phyloP scores from a whole-genome alignment of 441 rosid species.

The Syzygium syzygioides region DNA sequence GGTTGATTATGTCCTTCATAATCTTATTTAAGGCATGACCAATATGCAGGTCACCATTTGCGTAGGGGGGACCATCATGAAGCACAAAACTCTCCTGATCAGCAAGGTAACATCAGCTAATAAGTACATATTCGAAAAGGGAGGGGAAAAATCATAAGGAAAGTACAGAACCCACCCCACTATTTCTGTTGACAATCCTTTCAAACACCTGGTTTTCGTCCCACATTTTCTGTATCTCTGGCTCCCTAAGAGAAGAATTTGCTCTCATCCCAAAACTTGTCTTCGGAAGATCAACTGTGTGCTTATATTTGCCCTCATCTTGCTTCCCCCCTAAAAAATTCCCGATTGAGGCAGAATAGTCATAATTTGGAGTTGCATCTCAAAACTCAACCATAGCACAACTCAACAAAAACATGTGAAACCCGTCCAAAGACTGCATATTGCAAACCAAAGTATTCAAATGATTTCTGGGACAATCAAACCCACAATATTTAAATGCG shows the following conservation, averaged over 20 bases:
- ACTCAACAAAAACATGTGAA: not conserved
- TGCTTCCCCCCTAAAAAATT: slow-evolving; percentile 58
- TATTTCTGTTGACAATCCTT: slow-evolving; percentile 64
- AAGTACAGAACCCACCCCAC: slow-evolving; percentile 53
- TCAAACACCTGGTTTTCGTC: slow-evolving; percentile 80
- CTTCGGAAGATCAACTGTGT: slow-evolving; percentile 86
- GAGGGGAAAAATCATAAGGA: not conserved
- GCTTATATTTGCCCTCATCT: slow-evolving; percentile 89
- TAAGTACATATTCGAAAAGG: slow-evolving; percentile 10
- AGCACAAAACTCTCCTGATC: slow-evolving; percentile 78
- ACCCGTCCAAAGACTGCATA: not conserved
- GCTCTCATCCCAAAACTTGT: slow-evolving; percentile 93
- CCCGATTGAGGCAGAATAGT: slow-evolving; percentile 4
- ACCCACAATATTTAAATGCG: not conserved
- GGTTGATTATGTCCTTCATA: slow-evolving; percentile 92
- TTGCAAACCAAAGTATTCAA: not conserved
- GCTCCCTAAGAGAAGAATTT: slow-evolving; percentile 81
- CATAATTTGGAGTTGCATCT: not conserved
- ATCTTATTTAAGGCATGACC: slow-evolving; percentile 98
- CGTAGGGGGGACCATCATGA: slow-evolving; percentile 98
- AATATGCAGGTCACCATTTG: slow-evolving; percentile 91
- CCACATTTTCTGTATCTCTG: slow-evolving; percentile 92
- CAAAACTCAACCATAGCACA: not conserved
- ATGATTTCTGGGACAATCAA: not conserved
- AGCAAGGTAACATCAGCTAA: slow-evolving; percentile 25